Evolutionary conservation across 352 stramenopile genomes (phyloP), one percentile per base, ranked within the genome.

Genomic region (Aphanomyces cochlioides): DNA sequence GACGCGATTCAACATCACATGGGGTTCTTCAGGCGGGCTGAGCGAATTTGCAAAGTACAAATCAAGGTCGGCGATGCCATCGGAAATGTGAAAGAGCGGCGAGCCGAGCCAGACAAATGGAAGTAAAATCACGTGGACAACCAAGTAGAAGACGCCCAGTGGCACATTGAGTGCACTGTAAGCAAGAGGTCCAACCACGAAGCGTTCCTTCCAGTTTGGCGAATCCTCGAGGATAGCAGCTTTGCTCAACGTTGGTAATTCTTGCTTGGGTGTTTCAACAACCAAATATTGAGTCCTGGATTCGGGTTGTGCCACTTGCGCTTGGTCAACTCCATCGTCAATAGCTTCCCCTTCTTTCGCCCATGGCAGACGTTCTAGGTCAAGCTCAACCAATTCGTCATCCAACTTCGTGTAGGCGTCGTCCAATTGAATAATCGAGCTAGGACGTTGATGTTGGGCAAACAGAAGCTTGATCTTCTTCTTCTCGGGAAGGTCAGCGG

Each of bases 61-160:
- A 45, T 95, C 87, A 73, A 89, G 77, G 50, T 95, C 87, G 5
- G 87, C 89, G 47, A 92, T 66, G 13, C 83, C 72, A 48, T 95
- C 87, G 38, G 64, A 19, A 7, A 70, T 28, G 12, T 70, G 64
- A 13, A 60, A 38, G 7, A 67, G 7, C n/a, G 93, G 73, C 17
- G 74, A 38, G 39, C 80, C 74, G 38, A 92, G 79, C 47, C 90
- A 81, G 12, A 80, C 58, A 13, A 73, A 72, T 8, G 83, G 83
- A 1, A 85, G 82, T 7, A 92, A 12, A 36, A 91, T 38, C 47
- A 95, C 47, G 50, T 93, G 85, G 12, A 67, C 69, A 6, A 93
- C 67, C 21, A 92, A 71, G 28, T 87, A 64, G 7, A 90, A 8
- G 28, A 91, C 48, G 2, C 78, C 76, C 7, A 93, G 57, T 5